Conservation (phyloP, 75 land plant species). For the Chamaecyparis obtusa region DNA sequence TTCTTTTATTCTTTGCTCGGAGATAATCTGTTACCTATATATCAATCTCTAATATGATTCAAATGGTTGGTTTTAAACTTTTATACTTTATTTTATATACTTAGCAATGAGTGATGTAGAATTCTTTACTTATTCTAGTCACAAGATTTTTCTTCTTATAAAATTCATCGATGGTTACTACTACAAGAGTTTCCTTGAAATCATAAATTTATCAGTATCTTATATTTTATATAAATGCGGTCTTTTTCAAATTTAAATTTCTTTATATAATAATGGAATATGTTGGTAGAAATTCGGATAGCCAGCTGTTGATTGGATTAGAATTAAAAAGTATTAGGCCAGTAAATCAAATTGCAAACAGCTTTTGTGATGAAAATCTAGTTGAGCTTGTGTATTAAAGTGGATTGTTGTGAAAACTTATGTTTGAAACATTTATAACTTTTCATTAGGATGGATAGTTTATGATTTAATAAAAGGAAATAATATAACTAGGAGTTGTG, state of each 20-base stretch:
- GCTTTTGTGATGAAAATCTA: neutral
- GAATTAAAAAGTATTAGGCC: neutral
- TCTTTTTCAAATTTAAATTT: neutral
- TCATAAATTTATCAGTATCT: neutral
- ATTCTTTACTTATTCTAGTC: neutral
- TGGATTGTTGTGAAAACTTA: neutral
- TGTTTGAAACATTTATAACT: neutral
- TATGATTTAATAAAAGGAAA: neutral
- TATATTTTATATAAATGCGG: neutral
- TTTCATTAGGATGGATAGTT: neutral
- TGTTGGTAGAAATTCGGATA: neutral
- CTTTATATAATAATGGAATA: neutral
- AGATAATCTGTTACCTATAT: neutral
- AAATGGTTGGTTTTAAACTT: neutral
- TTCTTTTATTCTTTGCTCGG: neutral
- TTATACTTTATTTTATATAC: neutral
- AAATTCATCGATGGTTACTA: neutral
- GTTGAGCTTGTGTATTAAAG: neutral
- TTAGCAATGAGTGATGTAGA: neutral
- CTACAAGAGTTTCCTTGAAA: neutral
- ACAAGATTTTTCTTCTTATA: neutral
- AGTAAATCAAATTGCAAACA: neutral
- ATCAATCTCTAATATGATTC: neutral
- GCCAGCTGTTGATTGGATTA: neutral
- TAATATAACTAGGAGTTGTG: neutral